Conservation (phyloP, 345 rosid species). For the Atalantia buxifolia region DNA sequence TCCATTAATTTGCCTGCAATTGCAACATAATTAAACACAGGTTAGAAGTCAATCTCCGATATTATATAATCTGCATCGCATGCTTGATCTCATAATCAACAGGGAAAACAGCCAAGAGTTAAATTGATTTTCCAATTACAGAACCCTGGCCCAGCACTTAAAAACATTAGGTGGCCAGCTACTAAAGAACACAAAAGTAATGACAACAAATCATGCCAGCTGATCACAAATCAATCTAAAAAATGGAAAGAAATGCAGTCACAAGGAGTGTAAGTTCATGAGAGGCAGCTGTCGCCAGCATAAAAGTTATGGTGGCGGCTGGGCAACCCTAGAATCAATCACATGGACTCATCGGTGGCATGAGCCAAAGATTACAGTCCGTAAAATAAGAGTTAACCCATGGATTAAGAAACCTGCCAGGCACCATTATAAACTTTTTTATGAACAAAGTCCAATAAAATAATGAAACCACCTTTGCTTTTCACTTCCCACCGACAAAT, state of each 20-base stretch:
- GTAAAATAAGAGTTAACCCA: background rate
- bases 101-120: background rate
- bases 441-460: background rate
- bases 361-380: background rate
- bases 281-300: slow-evolving; percentile 25
- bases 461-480: background rate
- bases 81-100: background rate
- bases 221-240: background rate
- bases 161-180: background rate
- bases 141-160: background rate
- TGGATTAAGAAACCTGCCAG: slow-evolving; percentile 6
- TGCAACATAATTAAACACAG: background rate
- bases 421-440: background rate
- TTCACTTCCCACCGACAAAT: slow-evolving; percentile 1
- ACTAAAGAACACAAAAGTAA: background rate
- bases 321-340: background rate
- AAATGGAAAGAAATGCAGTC: background rate
- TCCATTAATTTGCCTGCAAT: slow-evolving; percentile 85
- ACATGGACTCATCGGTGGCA: slow-evolving; percentile 13
- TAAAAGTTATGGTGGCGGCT: slow-evolving; percentile 23
- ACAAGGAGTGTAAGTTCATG: slow-evolving; percentile 23
- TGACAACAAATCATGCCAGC: slow-evolving; percentile 26
- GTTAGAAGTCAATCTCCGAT: slow-evolving; percentile 16
- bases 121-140: background rate
- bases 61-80: background rate